Percentiles rank a stretch among this genome's conserved stretches.
These are phyloP conservation scores for Emericellopsis terricola DNA, from an alignment of 495 filamentous ascomycete species.

Conservation along the genomic window DNA sequence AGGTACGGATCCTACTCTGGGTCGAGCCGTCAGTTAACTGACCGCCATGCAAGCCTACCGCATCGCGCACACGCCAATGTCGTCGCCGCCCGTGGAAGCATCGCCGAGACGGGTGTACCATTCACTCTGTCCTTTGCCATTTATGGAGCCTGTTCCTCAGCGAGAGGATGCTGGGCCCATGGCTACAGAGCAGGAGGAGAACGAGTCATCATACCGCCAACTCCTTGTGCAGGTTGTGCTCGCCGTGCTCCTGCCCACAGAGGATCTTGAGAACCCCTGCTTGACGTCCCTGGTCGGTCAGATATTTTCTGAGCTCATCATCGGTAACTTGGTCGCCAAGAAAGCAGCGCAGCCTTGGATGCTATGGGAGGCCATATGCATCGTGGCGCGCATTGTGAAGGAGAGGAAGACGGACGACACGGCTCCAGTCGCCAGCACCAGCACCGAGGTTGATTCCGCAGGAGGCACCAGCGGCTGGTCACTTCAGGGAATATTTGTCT, in stretches of 20 bases:
- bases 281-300: constrained; percentile 67
- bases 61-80: too few species aligned
- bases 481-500: constrained; percentile 41
- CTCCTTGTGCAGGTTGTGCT: constrained; percentile 62
- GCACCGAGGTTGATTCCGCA: constrained; percentile 6
- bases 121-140: constrained; percentile 61
- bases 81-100: constrained; percentile 34
- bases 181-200: constrained; percentile 39
- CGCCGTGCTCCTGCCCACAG: constrained; percentile 70
- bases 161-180: constrained; percentile 27
- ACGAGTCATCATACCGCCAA: constrained; percentile 67
- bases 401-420: constrained; percentile 5
- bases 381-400: constrained; percentile 12
- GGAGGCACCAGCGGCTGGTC: constrained; percentile 13
- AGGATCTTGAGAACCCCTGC: constrained; percentile 78
- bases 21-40: too few species aligned
- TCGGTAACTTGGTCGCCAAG: constrained; percentile 59
- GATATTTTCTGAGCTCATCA: constrained; percentile 67
- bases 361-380: constrained; percentile 64
- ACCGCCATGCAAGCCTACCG: too few species aligned
- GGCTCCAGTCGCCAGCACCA: constrained; percentile 11
- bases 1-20: constrained; percentile 31
- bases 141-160: constrained; percentile 57
- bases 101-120: constrained; percentile 60
- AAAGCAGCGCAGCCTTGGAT: constrained; percentile 72